These are phyloP conservation scores for Cucurbita argyrosperma DNA, from an alignment of 306 rosid species.

Conservation along the genomic window DNA sequence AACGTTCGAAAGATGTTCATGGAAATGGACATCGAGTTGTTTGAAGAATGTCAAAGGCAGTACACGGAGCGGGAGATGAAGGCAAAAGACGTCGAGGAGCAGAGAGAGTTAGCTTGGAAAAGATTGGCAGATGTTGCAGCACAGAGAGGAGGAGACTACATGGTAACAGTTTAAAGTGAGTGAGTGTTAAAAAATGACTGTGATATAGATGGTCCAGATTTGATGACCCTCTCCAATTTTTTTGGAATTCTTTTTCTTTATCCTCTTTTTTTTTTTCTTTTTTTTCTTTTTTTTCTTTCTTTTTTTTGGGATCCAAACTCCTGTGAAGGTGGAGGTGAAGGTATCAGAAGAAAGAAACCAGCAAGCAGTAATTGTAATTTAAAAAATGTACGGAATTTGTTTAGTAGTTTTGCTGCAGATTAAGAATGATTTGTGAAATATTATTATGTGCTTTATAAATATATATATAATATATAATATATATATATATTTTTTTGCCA, in stretches of 20 bases:
- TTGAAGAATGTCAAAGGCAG: constrained; percentile 74
- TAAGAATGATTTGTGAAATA: constrained; percentile 16
- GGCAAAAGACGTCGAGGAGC: constrained; percentile 49
- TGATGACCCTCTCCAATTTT: constrained; percentile 8
- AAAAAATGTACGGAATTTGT: constrained; percentile 7
- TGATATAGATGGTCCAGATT: constrained; percentile 2
- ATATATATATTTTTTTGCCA: neutral
- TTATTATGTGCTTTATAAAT: constrained; percentile 2
- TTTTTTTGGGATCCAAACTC: neutral
- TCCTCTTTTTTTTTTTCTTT: neutral
- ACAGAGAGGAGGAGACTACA: constrained; percentile 12
- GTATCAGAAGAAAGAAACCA: constrained; percentile 11
- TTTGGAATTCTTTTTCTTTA: constrained; percentile 4
- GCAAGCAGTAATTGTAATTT: constrained; percentile 13
- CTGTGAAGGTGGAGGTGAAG: constrained; percentile 6
- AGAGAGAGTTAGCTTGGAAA: constrained; percentile 63
- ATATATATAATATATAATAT: neutral
- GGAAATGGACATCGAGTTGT: constrained; percentile 87
- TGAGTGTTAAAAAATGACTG: neutral
- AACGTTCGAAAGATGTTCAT: constrained; percentile 81
- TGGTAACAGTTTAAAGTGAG: constrained; percentile 7
- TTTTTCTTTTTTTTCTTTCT: neutral
- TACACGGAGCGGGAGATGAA: constrained; percentile 44
- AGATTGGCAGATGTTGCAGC: constrained; percentile 72
- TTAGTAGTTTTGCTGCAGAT: constrained; percentile 12